Evolutionary conservation across 2,329 filamentous ascomycete genomes (phyloP), one percentile per base, ranked within the genome.

Genomic region (Colletotrichum godetiae): DNA sequence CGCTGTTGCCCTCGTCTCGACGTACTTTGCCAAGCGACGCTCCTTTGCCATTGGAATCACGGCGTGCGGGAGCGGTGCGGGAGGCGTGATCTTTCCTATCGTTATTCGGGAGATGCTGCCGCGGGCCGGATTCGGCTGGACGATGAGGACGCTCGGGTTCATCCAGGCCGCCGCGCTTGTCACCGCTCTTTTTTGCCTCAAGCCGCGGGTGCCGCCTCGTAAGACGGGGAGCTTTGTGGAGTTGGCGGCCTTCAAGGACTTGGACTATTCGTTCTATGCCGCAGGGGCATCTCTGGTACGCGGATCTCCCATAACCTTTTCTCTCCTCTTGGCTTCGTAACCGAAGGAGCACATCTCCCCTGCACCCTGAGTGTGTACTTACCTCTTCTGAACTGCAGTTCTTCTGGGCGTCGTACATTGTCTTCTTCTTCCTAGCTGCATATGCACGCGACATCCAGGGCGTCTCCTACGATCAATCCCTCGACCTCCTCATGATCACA

Each of bases 131-230:
- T 92, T 92, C 74, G 82, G 83, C 0, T 92, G 90, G 89, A 86
- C 90, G 0, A 88, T 89, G 0, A 83, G 92, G 3, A 84, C 89
- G 0, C 81, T 93, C 1, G 92, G 87, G 0, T 92, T 93, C 76
- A 85, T 94, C 31, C 97, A 97, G 79, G 86, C 90, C 1, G 91
- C 89, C 0, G 91, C 91, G 19, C 90, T 97, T 65, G 88, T 92
- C 4, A 88, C 95, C 61, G 94, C 78, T 2, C 68, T 81, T 13
- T 33, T 78, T 13, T 77, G 81, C 4, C 75, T 82, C 35, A 76
- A 76, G 57, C 76, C 79, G 3, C 78, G 78, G 22, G 68, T 72
- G 1, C 72, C 65, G 12, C 75, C 75, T 37, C 60, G 62, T 27
- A 72, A 82, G 68, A 76, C 75, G 31, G 77, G 88, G 0, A 85